Conservation (phyloP, 176 grass and related monocot species). For the Rhynchospora pubera region DNA sequence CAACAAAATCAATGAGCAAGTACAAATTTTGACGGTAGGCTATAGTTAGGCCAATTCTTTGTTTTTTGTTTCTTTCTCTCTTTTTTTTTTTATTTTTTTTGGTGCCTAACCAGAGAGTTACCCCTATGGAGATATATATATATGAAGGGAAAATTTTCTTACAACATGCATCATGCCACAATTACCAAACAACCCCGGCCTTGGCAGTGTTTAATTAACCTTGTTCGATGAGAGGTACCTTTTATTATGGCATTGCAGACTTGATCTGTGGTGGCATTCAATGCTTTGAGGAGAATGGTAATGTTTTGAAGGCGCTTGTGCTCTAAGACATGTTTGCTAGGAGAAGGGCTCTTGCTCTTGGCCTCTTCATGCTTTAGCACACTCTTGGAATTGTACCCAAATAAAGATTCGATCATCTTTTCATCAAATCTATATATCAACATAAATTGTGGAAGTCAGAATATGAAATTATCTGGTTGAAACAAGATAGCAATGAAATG, state of each 20-base stretch:
- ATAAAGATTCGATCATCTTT: constrained; percentile 87
- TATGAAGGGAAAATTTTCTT: too few species aligned
- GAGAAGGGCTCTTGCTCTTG: constrained; percentile 70
- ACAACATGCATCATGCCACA: too few species aligned
- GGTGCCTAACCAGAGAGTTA: too few species aligned
- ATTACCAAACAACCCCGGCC: too few species aligned
- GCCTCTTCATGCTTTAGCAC: constrained; percentile 52
- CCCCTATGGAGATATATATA: too few species aligned
- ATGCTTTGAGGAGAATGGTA: constrained; percentile 85
- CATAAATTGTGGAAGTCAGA: constrained; percentile 20
- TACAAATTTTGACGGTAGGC: too few species aligned
- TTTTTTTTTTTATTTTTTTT: too few species aligned
- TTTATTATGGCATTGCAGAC: constrained; percentile 54
- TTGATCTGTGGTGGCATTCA: constrained; percentile 56
- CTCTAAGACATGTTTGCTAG: constrained; percentile 66
- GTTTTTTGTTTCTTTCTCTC: too few species aligned
- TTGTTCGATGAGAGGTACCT: constrained; percentile 20
- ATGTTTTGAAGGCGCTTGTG: constrained; percentile 88
- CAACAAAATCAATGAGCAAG: too few species aligned
- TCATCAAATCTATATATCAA: constrained; percentile 56
- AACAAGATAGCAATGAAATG: too few species aligned
- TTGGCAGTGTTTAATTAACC: too few species aligned
- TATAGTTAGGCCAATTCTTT: too few species aligned
- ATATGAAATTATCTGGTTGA: not conserved
- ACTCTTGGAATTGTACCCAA: constrained; percentile 64